These are phyloP conservation scores for Neopestalotiopsis sp. DNA, from an alignment of 2,329 filamentous ascomycete species.

Conservation along the genomic window DNA sequence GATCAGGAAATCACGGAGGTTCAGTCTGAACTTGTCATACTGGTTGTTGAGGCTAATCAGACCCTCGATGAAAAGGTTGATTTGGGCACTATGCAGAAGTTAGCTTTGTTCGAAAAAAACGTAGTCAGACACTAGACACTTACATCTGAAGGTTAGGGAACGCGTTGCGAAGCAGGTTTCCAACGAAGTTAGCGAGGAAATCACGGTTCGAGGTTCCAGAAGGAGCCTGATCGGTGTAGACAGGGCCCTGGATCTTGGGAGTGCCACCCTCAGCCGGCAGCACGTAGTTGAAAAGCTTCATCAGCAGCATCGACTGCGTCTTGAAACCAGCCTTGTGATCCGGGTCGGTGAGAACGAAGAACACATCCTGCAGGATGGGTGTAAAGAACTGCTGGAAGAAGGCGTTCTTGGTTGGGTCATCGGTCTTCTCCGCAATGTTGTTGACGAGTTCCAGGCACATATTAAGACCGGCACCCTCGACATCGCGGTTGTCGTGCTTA, in stretches of 20 bases:
- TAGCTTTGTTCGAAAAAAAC: conserved; percentile 35
- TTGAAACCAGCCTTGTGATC: conserved; percentile 99
- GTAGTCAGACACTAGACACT: conserved; percentile 42
- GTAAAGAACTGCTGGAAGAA: conserved; percentile 99
- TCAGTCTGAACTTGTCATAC: conserved; percentile 92
- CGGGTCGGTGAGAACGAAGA: conserved; percentile 96
- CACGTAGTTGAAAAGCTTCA: conserved; percentile 97
- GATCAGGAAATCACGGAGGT: conserved; percentile 95
- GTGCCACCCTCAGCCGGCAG: conserved; percentile 69
- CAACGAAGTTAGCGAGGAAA: conserved; percentile 88
- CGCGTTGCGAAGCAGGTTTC: conserved; percentile 81
- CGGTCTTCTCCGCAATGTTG: conserved; percentile 94
- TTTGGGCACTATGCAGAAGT: conserved; percentile 70
- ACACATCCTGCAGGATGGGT: conserved; percentile 93
- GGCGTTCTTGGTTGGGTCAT: conserved; percentile 82
- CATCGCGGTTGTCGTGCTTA: conserved; percentile 98
- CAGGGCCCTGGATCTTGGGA: conserved; percentile 89
- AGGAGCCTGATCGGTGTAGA: conserved; percentile 87
- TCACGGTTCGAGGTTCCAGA: conserved; percentile 87
- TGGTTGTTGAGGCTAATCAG: conserved; percentile 88
- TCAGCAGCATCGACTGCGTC: conserved; percentile 90
- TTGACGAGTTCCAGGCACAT: conserved; percentile 98
- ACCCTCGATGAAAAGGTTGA: conserved; percentile 86
- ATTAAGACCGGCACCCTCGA: conserved; percentile 92
- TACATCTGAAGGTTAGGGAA: conserved; percentile 93